A percentile compares a stretch with the other conserved stretches of the same genome.
phyloP scores from a whole-genome alignment of 163 green algal genomes.

The Scenedesmus sp. region DNA sequence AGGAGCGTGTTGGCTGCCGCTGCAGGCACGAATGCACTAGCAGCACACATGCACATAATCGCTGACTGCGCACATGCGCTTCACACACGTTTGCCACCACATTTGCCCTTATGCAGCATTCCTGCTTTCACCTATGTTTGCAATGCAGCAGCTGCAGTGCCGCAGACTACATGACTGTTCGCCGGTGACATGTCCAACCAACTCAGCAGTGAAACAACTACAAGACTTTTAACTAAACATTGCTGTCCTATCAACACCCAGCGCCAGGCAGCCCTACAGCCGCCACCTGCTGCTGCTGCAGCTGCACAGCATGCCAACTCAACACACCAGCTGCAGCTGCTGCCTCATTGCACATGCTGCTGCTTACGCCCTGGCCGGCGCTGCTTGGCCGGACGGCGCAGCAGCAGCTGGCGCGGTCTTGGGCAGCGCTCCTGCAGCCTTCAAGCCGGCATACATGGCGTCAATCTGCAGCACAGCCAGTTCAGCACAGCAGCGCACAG shows the following conservation, averaged over 20 bases:
- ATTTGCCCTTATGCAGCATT: too few relatives aligned
- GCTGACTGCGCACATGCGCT: too few relatives aligned
- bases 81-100: too few relatives aligned
- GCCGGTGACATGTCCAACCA: too few relatives aligned
- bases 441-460: slow-evolving; percentile 30
- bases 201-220: too few relatives aligned
- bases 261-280: background rate
- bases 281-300: background rate
- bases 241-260: background rate
- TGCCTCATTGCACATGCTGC: background rate
- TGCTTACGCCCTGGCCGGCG: background rate
- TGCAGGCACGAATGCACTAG: too few relatives aligned
- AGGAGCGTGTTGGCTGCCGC: too few relatives aligned
- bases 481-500: background rate
- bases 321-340: background rate
- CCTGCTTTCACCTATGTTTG: too few relatives aligned
- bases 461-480: slow-evolving; percentile 39
- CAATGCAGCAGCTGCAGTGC: too few relatives aligned
- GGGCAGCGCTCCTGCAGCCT: background rate
- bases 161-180: too few relatives aligned
- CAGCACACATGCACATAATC: too few relatives aligned
- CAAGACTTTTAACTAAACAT: too few relatives aligned
- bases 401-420: background rate
- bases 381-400: background rate
- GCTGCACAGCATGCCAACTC: background rate